These are phyloP conservation scores for Fusarium oligoseptatum DNA, from an alignment of 2,329 filamentous ascomycete species.

Conservation along the genomic window DNA sequence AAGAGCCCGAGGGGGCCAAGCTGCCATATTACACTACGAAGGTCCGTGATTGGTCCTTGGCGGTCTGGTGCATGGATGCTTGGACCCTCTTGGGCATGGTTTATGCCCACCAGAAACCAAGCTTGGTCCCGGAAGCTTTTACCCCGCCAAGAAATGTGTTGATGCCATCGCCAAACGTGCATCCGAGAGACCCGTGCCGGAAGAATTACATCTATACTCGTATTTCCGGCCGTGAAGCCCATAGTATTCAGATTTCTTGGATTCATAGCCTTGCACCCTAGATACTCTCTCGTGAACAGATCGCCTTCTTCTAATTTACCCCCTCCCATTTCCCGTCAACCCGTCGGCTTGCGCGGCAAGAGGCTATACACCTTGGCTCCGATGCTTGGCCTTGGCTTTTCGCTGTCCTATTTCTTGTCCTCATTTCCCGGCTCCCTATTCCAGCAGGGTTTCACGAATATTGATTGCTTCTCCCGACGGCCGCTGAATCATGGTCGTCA, in stretches of 20 bases:
- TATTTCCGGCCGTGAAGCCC: neutral
- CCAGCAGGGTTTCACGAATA: neutral
- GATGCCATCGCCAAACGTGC: neutral
- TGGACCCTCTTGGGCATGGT: neutral
- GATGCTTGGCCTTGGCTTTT: neutral
- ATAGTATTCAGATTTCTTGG: neutral
- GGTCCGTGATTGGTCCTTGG: slow-evolving; percentile 19
- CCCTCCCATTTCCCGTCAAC: neutral
- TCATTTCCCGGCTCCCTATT: neutral
- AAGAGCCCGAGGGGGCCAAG: neutral
- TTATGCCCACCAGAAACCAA: slow-evolving; percentile 15
- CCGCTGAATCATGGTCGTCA: neutral
- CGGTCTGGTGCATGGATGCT: neutral
- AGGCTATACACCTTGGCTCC: slow-evolving; percentile 7
- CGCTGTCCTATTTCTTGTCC: neutral
- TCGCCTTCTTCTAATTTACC: neutral
- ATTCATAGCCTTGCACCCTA: too few relatives aligned
- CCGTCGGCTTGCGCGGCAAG: neutral
- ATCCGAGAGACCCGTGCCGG: slow-evolving; percentile 4
- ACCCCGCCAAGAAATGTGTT: slow-evolving; percentile 30
- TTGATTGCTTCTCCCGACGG: neutral
- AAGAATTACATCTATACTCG: neutral
- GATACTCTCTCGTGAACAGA: neutral
- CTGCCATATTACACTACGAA: slow-evolving; percentile 25
- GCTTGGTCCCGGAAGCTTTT: slow-evolving; percentile 25